Base-by-base conservation (phyloP, 2,329 filamentous ascomycete species). In the Aureobasidium namibiae region DNA sequence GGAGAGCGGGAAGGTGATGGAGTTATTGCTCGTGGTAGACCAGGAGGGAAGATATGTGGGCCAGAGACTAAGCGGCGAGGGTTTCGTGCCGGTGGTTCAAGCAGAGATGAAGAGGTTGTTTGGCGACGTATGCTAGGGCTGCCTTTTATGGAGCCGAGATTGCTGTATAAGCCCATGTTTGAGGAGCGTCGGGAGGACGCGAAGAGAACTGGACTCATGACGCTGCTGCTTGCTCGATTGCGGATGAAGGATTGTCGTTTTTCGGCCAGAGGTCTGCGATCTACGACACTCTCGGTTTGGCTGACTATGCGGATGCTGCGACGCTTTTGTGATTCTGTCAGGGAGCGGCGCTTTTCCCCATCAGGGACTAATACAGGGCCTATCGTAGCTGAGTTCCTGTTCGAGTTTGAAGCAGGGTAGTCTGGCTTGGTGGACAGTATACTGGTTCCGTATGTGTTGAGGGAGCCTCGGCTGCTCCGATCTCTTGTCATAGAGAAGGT, bases 171-270 rank as follows among this genome's bases (percentile, higher is more conserved):
- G 3, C 29, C 24, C 31, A 53, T 48, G 26, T 57, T 53, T 14
- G 38, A 61, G n/a, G 52, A 57, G 11, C 49, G 44, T 21, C 49
- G 7, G 33, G 45, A 56, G 42, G 71, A 70, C 5, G 70, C 69
- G 60, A 77, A 77, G 36, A 77, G 72, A 0, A 44, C 39, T 38
- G 66, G 68, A 50, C 64, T 68, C 4, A 74, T 72, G 14, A 70
- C 67, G 33, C 67, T 69, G 13, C 67, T 70, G 18, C 70, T 71
- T 2, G 72, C 72, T 36, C 75, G 70, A 59, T 76, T 74, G 16
- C 70, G 66, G 44, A 76, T 73, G 63, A 73, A 77, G 14, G 72
- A 75, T 53, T 71, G 68, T 7, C 75, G 70, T 60, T 74, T 75
- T 33, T 75, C 73, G 38, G 73, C 67, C 5, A 75, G 59, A 1